Evolutionary conservation across 2,329 filamentous ascomycete species (phyloP).

Genomic region (Hirsutella rhossiliensis): DNA sequence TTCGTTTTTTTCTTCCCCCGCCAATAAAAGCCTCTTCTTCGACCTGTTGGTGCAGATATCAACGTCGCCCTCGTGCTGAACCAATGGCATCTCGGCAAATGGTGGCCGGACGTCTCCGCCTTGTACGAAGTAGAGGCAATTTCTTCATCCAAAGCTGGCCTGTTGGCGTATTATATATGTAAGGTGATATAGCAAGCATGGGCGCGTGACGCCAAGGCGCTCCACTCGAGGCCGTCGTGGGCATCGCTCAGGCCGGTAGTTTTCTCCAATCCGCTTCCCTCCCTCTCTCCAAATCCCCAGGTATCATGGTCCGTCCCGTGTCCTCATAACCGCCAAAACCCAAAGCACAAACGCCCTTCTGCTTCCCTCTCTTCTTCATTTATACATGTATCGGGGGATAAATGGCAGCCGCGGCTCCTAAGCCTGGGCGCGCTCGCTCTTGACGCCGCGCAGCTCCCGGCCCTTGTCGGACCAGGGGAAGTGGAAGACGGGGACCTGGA

Average conservation of each 20-base stretch:
- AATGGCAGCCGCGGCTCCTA: not conserved
- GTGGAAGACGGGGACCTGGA: slow-evolving; percentile 82
- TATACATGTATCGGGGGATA: not conserved
- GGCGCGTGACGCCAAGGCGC: too few species aligned
- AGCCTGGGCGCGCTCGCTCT: slow-evolving; percentile 20
- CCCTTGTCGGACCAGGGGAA: slow-evolving; percentile 88
- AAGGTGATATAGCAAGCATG: too few species aligned
- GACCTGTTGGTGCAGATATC: too few species aligned
- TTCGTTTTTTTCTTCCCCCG: too few species aligned
- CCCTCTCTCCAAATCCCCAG: not conserved
- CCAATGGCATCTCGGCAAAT: too few species aligned
- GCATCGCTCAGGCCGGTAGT: not conserved
- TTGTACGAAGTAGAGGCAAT: too few species aligned
- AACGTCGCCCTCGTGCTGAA: too few species aligned
- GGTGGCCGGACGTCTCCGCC: too few species aligned
- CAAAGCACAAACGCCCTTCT: not conserved
- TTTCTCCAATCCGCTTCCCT: not conserved
- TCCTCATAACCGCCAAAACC: not conserved
- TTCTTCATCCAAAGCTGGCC: too few species aligned
- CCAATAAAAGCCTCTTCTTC: too few species aligned
- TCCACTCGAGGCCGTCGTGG: too few species aligned
- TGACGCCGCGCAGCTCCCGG: slow-evolving; percentile 39
- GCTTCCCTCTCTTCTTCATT: not conserved
- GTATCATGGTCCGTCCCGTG: not conserved
- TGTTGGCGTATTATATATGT: too few species aligned